These are phyloP conservation scores for Pseudopyricularia cyperi DNA, from an alignment of 2,329 filamentous ascomycete species.

Conservation along the genomic window DNA sequence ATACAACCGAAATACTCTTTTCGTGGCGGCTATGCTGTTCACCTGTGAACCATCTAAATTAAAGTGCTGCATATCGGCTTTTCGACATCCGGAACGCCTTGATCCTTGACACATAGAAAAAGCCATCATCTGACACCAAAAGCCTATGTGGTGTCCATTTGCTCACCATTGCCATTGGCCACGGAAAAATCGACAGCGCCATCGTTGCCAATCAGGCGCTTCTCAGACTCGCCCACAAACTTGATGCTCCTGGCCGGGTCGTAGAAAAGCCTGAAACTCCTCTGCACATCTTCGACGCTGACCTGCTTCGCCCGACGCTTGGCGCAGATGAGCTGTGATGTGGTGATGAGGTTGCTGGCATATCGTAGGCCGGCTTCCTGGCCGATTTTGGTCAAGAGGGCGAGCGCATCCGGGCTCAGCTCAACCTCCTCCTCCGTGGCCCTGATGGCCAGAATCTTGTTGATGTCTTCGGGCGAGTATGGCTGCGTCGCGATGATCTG, in stretches of 20 bases:
- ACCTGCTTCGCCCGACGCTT: constrained; percentile 82
- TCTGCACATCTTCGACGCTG: constrained; percentile 75
- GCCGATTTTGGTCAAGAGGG: constrained; percentile 89
- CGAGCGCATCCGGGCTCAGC: constrained; percentile 75
- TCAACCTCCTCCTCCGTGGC: constrained; percentile 96
- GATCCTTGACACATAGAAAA: constrained; percentile 3
- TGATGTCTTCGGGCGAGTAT: constrained; percentile 74
- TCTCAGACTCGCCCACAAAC: constrained; percentile 83
- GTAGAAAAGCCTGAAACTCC: constrained; percentile 89
- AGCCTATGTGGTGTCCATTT: constrained; percentile 16
- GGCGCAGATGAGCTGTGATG: constrained; percentile 72
- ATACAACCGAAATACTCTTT: too few species aligned
- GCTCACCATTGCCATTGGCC: constrained; percentile 36
- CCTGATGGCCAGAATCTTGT: constrained; percentile 82
- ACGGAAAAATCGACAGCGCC: constrained; percentile 62
- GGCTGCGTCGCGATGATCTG: constrained; percentile 90
- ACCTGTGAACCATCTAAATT: not conserved
- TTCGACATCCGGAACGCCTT: constrained; percentile 3
- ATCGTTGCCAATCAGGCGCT: constrained; percentile 79
- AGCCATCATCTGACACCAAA: not conserved
- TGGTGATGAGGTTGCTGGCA: constrained; percentile 95
- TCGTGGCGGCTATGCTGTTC: too few species aligned
- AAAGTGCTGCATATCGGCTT: not conserved
- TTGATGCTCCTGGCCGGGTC: constrained; percentile 78
- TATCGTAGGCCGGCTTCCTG: constrained; percentile 86